Evolutionary conservation across 163 green algal genomes (phyloP).

Genomic region (Chlamydomonas reinhardtii): DNA sequence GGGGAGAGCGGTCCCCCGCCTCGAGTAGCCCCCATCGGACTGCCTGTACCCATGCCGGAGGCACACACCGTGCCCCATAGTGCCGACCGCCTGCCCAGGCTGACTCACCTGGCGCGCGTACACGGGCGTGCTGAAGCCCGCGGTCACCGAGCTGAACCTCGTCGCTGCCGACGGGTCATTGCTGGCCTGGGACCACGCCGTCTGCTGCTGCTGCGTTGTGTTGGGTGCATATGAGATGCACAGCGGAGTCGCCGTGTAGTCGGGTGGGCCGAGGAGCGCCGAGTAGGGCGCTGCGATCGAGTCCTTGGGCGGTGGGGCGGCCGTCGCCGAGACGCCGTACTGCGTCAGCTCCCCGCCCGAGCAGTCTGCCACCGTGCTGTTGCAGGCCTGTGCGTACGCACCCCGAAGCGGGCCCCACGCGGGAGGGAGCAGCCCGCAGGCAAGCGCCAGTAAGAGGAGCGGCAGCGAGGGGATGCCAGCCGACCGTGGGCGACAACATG

Average conservation of each 20-base stretch:
- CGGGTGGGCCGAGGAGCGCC: not conserved
- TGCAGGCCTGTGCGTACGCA: not conserved
- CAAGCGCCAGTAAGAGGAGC: not conserved
- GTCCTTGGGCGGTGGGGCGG: not conserved
- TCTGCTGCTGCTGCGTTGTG: not conserved
- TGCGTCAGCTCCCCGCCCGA: not conserved
- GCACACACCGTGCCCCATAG: no score
- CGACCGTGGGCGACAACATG: no score
- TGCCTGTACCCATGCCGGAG: no score
- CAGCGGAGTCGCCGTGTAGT: not conserved
- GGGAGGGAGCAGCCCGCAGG: not conserved
- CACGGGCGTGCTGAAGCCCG: not conserved
- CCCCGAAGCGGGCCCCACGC: no score
- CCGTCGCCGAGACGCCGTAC: not conserved
- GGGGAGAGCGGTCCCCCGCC: no score
- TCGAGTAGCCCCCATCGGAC: no score
- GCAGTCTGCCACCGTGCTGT: not conserved
- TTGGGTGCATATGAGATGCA: not conserved
- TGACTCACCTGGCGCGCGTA: conserved; percentile 5
- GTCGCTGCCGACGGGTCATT: not conserved
- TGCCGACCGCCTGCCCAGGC: no score
- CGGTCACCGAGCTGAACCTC: not conserved
- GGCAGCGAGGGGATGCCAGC: not conserved
- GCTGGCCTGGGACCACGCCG: not conserved
- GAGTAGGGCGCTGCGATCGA: not conserved